Percentiles rank a stretch among this genome's conserved stretches.
phyloP scores from a whole-genome alignment of 345 rosid species.

The Aethionema arabicum region DNA sequence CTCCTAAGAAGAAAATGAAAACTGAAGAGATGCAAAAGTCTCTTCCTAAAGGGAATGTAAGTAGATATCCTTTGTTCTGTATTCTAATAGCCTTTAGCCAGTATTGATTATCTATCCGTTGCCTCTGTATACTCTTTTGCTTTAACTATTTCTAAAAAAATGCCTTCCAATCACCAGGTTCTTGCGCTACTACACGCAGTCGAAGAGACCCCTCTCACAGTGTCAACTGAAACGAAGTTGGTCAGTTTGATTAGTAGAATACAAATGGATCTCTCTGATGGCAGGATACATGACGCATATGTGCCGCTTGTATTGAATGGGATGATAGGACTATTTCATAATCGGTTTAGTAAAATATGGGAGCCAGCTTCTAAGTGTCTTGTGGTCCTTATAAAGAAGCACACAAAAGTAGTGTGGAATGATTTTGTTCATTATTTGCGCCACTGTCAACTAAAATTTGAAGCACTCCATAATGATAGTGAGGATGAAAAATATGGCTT shows the following conservation, averaged over 20 bases:
- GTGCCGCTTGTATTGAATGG: slow-evolving; percentile 62
- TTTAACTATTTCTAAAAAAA: slow-evolving; percentile 9
- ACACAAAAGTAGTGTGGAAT: slow-evolving; percentile 60
- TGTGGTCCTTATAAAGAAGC: slow-evolving; percentile 54
- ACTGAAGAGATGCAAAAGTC: slow-evolving; percentile 41
- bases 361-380: slow-evolving; percentile 73
- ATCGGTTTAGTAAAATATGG: slow-evolving; percentile 66
- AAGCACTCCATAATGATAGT: slow-evolving; percentile 35
- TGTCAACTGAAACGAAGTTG: slow-evolving; percentile 64
- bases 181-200: slow-evolving; percentile 60
- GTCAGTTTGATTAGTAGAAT: slow-evolving; percentile 54
- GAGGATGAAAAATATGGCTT: slow-evolving; percentile 38
- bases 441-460: slow-evolving; percentile 47
- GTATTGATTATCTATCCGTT: neutral
- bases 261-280: slow-evolving; percentile 61
- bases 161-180: slow-evolving; percentile 52
- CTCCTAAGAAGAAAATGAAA: slow-evolving; percentile 48
- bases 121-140: slow-evolving; percentile 16
- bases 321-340: slow-evolving; percentile 70
- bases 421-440: slow-evolving; percentile 51
- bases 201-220: slow-evolving; percentile 64
- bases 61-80: slow-evolving; percentile 32
- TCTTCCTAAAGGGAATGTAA: slow-evolving; percentile 48
- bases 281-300: slow-evolving; percentile 60
- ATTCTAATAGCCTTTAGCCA: slow-evolving; percentile 1